Base-by-base conservation (phyloP, 768 basidiomycete genomes). In the Russula emetica region DNA sequence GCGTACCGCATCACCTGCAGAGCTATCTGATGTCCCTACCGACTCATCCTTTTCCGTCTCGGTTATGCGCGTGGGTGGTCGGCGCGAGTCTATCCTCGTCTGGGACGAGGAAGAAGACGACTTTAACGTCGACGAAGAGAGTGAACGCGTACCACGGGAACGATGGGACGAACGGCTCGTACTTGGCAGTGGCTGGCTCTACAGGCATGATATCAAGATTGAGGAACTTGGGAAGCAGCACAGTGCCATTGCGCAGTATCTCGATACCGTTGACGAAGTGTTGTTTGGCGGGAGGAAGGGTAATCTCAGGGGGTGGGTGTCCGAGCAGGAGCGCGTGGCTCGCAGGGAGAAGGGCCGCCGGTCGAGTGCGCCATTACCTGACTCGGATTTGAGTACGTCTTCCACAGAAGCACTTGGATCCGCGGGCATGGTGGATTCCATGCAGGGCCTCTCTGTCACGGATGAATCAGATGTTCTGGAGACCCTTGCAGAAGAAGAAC, bases 141-240 rank as follows among this genome's bases (percentile, higher is more conserved):
- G 71, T 54, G 82, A 84, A 69, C 86, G 60, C 22, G 1, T 57
- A 5, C 60, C 85, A 72, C 79, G 81, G 45, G 87, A 90, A 66
- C 76, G 79, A 20, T 94, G 91, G 92, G 92, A 93, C 69, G 88
- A 92, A 70, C 78, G 85, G 40, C 80, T 94, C 14, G 85, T 92
- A 0, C 78, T 93, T 14, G 88, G 88, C 28, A 85, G 86, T 30
- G 92, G 92, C 7, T 93, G 91, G 90, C 70, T 93, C 59, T 94
- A 94, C 71, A 79, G 75, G 61, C 87, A 86, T 70, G 86, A 90
- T 68, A 70, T 92, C 60, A 74, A 69, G 18, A 74, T 87, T 36
- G 74, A 72, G 24, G 79, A 85, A 34, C 73, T 93, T 61, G 32
- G 44, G 67, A 83, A 78, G 71, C 90, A 92, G 72, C 76, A 82